Conservation (phyloP, 2,329 filamentous ascomycete genomes). For the Aspergillus pseudotamarii region DNA sequence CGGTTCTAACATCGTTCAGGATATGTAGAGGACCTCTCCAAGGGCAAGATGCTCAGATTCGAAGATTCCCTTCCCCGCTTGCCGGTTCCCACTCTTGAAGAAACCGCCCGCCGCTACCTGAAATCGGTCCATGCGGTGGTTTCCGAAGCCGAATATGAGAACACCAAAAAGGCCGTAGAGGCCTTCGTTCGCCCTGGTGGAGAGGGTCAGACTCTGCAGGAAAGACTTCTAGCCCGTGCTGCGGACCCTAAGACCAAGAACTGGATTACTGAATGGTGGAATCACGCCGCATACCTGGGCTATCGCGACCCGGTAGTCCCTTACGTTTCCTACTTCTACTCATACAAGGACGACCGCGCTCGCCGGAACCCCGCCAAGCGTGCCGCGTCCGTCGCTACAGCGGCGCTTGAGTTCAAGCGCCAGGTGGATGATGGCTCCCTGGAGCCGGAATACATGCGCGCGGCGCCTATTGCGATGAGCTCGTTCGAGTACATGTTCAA, state of each 20-base stretch:
- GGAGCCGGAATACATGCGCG: conserved; percentile 99
- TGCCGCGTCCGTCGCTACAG: conserved; percentile 84
- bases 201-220: conserved; percentile 79
- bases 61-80: conserved; percentile 66
- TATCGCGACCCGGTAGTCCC: conserved; percentile 96
- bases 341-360: conserved; percentile 88
- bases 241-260: conserved; percentile 83
- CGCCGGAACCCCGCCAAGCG: conserved; percentile 88
- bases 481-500: conserved; percentile 99
- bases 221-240: conserved; percentile 77
- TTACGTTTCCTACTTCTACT: conserved; percentile 99
- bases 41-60: conserved; percentile 67
- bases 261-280: conserved; percentile 99
- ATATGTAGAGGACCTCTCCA: conserved; percentile 66
- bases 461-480: conserved; percentile 96
- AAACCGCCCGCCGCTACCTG: conserved; percentile 66
- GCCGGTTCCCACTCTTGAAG: conserved; percentile 65
- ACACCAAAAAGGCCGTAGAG: conserved; percentile 76
- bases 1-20: conserved; percentile 43
- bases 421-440: conserved; percentile 80
- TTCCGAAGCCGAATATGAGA: conserved; percentile 59
- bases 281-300: conserved; percentile 84
- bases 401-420: conserved; percentile 90
- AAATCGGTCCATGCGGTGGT: conserved; percentile 68
- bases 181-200: conserved; percentile 89